Conservation (phyloP, 106 monocot species). For the Dendrobium huoshanense region DNA sequence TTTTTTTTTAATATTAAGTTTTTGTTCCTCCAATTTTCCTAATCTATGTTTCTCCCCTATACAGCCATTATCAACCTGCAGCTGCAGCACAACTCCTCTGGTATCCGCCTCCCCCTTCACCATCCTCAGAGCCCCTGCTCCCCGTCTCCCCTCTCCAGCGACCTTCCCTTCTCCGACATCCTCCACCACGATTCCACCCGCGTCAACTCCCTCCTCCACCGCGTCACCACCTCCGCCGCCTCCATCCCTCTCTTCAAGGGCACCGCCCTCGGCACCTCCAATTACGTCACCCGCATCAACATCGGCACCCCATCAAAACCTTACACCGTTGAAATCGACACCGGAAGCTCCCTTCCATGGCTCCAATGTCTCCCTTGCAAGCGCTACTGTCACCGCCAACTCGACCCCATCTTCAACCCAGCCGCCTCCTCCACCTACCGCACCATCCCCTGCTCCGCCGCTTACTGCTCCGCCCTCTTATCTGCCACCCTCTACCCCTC, state of each 20-base stretch:
- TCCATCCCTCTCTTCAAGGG: slow-evolving; percentile 31
- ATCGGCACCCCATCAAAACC: slow-evolving; percentile 59
- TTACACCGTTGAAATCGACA: slow-evolving; percentile 77
- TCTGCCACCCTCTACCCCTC: slow-evolving; percentile 32
- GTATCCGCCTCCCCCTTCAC: slow-evolving; percentile 53
- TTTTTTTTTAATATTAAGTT: too few species aligned
- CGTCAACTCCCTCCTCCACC: slow-evolving; percentile 30
- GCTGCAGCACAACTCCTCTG: slow-evolving; percentile 22
- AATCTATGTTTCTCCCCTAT: background rate
- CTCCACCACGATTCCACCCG: slow-evolving; percentile 55
- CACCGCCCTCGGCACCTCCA: slow-evolving; percentile 41
- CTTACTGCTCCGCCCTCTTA: slow-evolving; percentile 36
- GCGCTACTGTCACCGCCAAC: slow-evolving; percentile 46
- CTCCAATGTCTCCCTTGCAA: slow-evolving; percentile 81
- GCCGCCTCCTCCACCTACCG: slow-evolving; percentile 44
- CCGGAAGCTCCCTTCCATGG: slow-evolving; percentile 87
- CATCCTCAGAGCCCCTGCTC: slow-evolving; percentile 16
- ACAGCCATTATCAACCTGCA: background rate
- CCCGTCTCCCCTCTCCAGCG: slow-evolving; percentile 23
- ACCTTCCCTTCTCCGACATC: slow-evolving; percentile 35
- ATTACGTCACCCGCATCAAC: slow-evolving; percentile 59
- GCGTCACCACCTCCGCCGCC: slow-evolving; percentile 13
- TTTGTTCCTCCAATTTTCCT: too few species aligned
- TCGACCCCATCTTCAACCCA: slow-evolving; percentile 68
- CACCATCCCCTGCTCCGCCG: slow-evolving; percentile 37